These are phyloP conservation scores for Coemansia sp. DNA, from an alignment of 192 early-diverging fungal genomes.

Conservation along the genomic window DNA sequence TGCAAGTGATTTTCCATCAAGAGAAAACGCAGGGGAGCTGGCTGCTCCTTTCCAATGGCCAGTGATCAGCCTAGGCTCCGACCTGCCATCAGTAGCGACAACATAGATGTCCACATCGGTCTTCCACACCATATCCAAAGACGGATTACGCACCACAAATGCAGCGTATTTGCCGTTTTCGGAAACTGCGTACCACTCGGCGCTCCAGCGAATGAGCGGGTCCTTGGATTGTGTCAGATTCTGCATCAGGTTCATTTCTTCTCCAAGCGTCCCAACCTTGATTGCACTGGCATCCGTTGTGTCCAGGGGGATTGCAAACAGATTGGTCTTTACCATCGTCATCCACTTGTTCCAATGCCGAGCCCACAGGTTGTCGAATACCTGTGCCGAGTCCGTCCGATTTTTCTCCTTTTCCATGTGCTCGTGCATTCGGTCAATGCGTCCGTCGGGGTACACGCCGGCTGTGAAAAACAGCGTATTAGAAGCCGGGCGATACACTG, in stretches of 20 bases:
- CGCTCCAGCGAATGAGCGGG: conserved; percentile 52
- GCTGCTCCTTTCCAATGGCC: conserved; percentile 55
- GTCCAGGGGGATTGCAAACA: conserved; percentile 53
- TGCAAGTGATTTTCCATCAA: conserved; percentile 59
- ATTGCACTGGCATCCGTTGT: conserved; percentile 17
- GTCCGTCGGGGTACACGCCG: conserved; percentile 17
- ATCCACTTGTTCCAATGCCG: conserved; percentile 74
- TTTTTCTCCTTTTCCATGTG: conserved; percentile 37
- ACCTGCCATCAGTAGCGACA: conserved; percentile 45
- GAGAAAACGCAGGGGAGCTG: conserved; percentile 56
- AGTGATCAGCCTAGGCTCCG: conserved; percentile 40
- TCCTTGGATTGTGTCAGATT: conserved; percentile 48
- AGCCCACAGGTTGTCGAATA: conserved; percentile 69
- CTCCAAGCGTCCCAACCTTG: conserved; percentile 14
- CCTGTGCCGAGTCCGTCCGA: conserved; percentile 55
- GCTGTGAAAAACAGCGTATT: conserved; percentile 21
- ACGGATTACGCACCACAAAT: conserved; percentile 60
- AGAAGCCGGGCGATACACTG: conserved; percentile 2
- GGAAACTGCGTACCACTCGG: conserved; percentile 61
- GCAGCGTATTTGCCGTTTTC: conserved; percentile 59
- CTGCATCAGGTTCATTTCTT: conserved; percentile 10
- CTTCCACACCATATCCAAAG: conserved; percentile 59
- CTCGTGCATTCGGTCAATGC: conserved; percentile 51
- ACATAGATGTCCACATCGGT: conserved; percentile 70
- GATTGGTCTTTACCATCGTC: conserved; percentile 56